phyloP scores from a whole-genome alignment of 2,329 filamentous ascomycete species.

The Arthrobotrys musiformis region DNA sequence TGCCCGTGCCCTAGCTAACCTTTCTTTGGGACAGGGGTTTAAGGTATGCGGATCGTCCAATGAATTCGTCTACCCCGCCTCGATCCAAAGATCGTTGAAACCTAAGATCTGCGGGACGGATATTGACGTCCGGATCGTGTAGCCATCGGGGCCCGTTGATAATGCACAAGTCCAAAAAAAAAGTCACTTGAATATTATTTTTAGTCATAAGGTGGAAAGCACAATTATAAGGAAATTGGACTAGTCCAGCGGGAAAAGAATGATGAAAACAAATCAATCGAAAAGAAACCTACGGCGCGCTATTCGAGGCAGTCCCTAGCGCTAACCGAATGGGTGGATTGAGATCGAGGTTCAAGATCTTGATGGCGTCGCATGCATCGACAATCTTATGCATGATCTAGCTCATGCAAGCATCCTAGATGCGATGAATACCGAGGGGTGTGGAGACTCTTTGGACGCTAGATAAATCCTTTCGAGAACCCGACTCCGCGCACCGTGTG shows the following conservation, averaged over 20 bases:
- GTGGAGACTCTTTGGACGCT: no score
- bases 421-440: background rate
- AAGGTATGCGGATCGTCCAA: conserved; percentile 9
- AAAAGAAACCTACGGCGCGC: background rate
- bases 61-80: conserved; percentile 29
- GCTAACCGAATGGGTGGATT: background rate
- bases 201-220: conserved; percentile 7
- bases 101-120: conserved; percentile 9
- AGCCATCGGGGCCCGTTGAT: conserved; percentile 29
- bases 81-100: conserved; percentile 36
- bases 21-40: conserved; percentile 10
- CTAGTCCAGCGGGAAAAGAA: background rate
- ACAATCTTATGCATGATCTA: conserved; percentile 9
- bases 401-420: conserved; percentile 17
- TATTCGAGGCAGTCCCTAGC: background rate
- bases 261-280: background rate
- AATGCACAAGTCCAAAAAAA: conserved; percentile 22
- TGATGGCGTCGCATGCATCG: conserved; percentile 3
- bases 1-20: background rate
- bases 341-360: background rate
- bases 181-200: background rate
- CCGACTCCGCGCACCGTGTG: conserved; percentile 2
- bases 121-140: conserved; percentile 14
- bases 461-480: background rate
- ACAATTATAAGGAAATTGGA: background rate